Evolutionary conservation across 805 yeast species (phyloP).

Genomic region (Teunomyces lycoperdinae): DNA sequence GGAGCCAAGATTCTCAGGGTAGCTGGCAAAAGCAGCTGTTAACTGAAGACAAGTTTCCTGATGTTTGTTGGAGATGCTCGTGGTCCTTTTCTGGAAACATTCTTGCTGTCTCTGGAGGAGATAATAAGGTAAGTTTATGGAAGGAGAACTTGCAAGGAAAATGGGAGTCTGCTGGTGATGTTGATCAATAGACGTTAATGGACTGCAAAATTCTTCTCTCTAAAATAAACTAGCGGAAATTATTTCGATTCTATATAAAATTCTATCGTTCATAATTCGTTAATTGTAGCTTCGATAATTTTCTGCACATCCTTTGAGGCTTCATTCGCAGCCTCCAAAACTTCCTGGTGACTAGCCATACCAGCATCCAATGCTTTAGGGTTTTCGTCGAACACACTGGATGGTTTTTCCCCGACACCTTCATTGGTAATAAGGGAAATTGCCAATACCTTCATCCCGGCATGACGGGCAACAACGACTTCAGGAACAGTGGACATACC

Average conservation of each 20-base stretch:
- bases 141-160: conserved; percentile 88
- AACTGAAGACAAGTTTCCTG: conserved; percentile 83
- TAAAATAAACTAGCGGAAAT: background rate
- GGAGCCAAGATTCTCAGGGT: conserved; percentile 78
- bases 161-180: conserved; percentile 98
- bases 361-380: conserved; percentile 61
- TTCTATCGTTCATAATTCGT: conserved; percentile 28
- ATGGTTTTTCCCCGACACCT: conserved; percentile 68
- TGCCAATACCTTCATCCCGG: conserved; percentile 79
- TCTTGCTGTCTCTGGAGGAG: conserved; percentile 94
- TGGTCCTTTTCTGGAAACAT: conserved; percentile 97
- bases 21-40: conserved; percentile 81
- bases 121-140: conserved; percentile 94
- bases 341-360: conserved; percentile 91
- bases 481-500: conserved; percentile 99
- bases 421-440: conserved; percentile 83
- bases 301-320: conserved; percentile 81
- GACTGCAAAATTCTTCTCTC: background rate
- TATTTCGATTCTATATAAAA: conserved; percentile 1
- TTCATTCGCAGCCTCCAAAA: conserved; percentile 70
- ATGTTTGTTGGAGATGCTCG: conserved; percentile 96
- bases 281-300: conserved; percentile 62
- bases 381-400: conserved; percentile 57
- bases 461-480: conserved; percentile 87
- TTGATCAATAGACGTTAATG: conserved; percentile 57